phyloP scores from a whole-genome alignment of 2,329 filamentous ascomycete species.

The Ophiostoma himal-ulmi region DNA sequence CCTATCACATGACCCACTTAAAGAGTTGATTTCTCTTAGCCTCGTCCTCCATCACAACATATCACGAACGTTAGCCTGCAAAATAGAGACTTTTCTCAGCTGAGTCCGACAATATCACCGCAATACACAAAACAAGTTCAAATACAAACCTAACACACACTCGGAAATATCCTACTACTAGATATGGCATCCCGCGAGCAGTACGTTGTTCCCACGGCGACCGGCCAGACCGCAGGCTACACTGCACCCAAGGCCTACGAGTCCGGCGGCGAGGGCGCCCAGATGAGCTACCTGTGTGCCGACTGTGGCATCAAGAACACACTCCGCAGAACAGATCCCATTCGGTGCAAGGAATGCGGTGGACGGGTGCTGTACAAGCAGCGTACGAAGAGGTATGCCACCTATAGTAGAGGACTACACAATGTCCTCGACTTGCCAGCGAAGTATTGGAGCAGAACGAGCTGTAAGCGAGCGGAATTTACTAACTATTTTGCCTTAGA shows the following conservation, averaged over 20 bases:
- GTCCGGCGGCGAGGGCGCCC: conserved; percentile 41
- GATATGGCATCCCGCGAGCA: conserved; percentile 58
- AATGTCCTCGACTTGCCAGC: background rate
- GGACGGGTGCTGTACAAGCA: conserved; percentile 97
- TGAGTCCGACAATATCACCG: background rate
- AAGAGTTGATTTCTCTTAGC: conserved; percentile 11
- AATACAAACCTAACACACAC: background rate
- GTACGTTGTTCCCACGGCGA: conserved; percentile 63
- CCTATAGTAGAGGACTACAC: too few species aligned
- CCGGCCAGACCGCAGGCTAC: conserved; percentile 38
- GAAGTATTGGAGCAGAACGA: background rate
- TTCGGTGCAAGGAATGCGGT: conserved; percentile 86
- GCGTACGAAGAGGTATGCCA: conserved; percentile 76
- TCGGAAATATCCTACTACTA: background rate
- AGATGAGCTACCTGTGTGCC: conserved; percentile 69
- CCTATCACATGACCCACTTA: background rate
- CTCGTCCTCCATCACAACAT: background rate
- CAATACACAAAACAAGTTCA: background rate
- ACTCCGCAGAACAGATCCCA: conserved; percentile 71
- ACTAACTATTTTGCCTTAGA: conserved; percentile 40
- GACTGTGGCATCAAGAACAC: conserved; percentile 76
- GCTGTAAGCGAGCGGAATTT: background rate
- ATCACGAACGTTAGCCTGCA: background rate
- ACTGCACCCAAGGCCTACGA: conserved; percentile 30
- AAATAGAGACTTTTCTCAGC: background rate